Evolutionary conservation across 805 yeast species (phyloP).

Genomic region (Kregervanrija delftensis): DNA sequence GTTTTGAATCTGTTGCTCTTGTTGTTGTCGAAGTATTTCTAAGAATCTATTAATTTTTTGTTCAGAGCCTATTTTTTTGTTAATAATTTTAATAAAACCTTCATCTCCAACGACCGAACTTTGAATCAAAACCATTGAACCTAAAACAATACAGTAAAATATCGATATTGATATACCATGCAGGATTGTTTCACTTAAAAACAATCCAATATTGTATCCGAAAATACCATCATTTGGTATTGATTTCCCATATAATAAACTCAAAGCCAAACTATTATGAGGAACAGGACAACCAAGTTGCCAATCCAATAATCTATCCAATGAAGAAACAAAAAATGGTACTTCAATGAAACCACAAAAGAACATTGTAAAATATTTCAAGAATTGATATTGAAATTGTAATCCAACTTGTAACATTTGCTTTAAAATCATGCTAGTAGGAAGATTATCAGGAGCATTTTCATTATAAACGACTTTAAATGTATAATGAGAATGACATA

Average conservation of each 20-base stretch:
- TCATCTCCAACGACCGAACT: conserved; percentile 70
- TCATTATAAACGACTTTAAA: conserved; percentile 36
- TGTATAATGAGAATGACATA: conserved; percentile 71
- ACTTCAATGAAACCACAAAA: conserved; percentile 31
- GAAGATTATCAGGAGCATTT: conserved; percentile 47
- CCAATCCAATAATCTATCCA: conserved; percentile 49
- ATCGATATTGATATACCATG: conserved; percentile 12
- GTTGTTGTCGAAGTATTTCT: not conserved
- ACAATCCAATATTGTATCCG: conserved; percentile 5
- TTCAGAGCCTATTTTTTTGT: conserved; percentile 53
- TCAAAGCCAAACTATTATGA: conserved; percentile 21
- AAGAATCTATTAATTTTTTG: conserved; percentile 26
- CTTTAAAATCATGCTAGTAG: conserved; percentile 40
- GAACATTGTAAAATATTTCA: conserved; percentile 5
- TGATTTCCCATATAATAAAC: conserved; percentile 2
- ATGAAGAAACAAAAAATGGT: conserved; percentile 52
- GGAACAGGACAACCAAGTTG: conserved; percentile 49
- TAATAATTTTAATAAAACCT: conserved; percentile 53
- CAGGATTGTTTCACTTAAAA: conserved; percentile 8
- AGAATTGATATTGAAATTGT: conserved; percentile 4
- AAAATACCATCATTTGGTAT: conserved; percentile 1
- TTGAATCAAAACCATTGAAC: conserved; percentile 29
- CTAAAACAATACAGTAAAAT: conserved; percentile 18
- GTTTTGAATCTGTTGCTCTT: not conserved
- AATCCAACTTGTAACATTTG: conserved; percentile 19